Evolutionary conservation across 2,329 filamentous ascomycete genomes (phyloP).

Genomic region (Nothomitra cinnamomea): DNA sequence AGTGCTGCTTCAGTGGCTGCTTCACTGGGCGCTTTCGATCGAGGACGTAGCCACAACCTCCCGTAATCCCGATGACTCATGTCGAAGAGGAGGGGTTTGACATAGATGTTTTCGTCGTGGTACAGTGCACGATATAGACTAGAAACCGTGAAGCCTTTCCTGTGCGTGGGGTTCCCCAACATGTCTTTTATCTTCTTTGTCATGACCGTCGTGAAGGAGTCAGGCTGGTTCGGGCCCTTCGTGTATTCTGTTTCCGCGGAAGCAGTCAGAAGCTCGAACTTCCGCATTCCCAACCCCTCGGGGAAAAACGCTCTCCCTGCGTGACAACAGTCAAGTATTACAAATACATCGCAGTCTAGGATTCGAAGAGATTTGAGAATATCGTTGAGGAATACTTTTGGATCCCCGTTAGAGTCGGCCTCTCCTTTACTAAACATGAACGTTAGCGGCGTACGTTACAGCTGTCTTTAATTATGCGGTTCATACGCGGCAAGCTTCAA

Average conservation of each 20-base stretch:
- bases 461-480: background rate
- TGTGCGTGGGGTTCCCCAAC: background rate
- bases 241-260: background rate
- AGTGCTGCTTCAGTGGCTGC: background rate
- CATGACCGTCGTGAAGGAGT: slow-evolving; percentile 6
- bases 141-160: slow-evolving; percentile 9
- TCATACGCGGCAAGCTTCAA: slow-evolving; percentile 11
- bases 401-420: slow-evolving; percentile 9
- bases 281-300: slow-evolving; percentile 9
- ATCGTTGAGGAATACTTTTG: slow-evolving; percentile 10
- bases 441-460: background rate
- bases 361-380: slow-evolving; percentile 8
- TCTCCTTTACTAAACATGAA: slow-evolving; percentile 7
- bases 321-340: slow-evolving; percentile 12
- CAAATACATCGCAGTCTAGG: slow-evolving; percentile 9
- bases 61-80: slow-evolving; percentile 8
- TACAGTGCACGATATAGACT: slow-evolving; percentile 10
- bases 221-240: slow-evolving; percentile 3
- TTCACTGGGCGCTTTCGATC: background rate
- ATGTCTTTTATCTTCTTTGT: slow-evolving; percentile 5
- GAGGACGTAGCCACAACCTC: slow-evolving; percentile 10
- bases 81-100: slow-evolving; percentile 10
- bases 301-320: slow-evolving; percentile 9
- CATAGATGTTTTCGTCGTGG: slow-evolving; percentile 3
- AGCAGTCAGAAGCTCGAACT: slow-evolving; percentile 12